Base-by-base conservation (phyloP, 2,329 filamentous ascomycete species). In the Dendryphion nanum region DNA sequence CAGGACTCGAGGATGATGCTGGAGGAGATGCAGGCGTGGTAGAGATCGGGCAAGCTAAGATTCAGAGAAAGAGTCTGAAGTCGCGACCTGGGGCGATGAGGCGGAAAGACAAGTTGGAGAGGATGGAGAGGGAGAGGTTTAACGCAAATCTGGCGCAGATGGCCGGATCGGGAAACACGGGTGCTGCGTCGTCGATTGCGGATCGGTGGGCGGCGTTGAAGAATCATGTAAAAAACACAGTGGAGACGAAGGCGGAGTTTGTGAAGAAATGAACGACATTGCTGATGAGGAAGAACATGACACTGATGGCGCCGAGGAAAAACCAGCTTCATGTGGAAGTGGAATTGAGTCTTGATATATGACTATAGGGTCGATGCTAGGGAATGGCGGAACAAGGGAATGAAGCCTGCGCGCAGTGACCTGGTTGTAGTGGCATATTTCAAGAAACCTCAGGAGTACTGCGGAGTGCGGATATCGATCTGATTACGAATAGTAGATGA, bases 161-260 rank as follows among this genome's bases (percentile, higher is more conserved):
- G 71, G 74, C 76, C n/a, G 47, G 44, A 5, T 37, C 47, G 20
- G 26, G 30, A 31, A 41, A 32, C 5, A 18, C 33, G 12, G 42
- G 35, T 10, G 10, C 20, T 6, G n/a, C n/a, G n/a, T 41, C 20
- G 14, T 57, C 48, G 23, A 47, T 51, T 40, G 50, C 48, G 46
- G 62, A 55, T 38, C 57, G 86, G 38, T 96, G 89, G 85, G 85
- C 85, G 19, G 88, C 89, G 13, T 63, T 97, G 64, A 80, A 90
- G 53, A 82, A 75, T 7, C 94, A 91, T 59, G 94, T 96, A 35
- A 84, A 86, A 2, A 77, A 83, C 29, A 96, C 88, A 1, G 88
- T 95, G 82, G 88, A 95, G 69, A 85, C 88, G 66, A 91, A 91
- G 53, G 81, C 85, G 12, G 86, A 85, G 3, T 95, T 95, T 59